A percentile compares a stretch with the other conserved stretches of the same genome.
These are phyloP conservation scores for Zoysia japonica DNA, from an alignment of 176 grass and related monocot species.

Conservation along the genomic window DNA sequence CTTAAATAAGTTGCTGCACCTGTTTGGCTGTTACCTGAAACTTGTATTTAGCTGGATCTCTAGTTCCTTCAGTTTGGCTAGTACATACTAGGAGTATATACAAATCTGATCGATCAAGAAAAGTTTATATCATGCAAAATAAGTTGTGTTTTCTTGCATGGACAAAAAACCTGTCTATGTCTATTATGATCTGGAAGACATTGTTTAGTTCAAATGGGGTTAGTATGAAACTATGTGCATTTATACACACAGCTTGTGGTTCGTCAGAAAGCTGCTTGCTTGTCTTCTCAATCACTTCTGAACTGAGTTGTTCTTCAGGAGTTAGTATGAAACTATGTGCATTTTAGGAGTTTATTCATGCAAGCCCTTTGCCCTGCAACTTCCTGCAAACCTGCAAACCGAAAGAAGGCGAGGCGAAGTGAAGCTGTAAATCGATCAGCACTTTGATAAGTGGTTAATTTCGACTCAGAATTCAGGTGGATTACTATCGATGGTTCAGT, in stretches of 20 bases:
- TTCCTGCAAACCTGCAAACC: background rate
- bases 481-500: background rate
- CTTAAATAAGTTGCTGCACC: conserved; percentile 18
- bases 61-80: background rate
- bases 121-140: background rate
- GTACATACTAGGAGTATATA: background rate
- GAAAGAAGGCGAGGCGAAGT: background rate
- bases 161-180: background rate
- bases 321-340: background rate
- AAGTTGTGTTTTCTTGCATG: background rate
- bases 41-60: background rate
- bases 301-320: background rate
- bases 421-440: background rate
- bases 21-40: background rate
- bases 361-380: background rate
- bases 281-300: background rate
- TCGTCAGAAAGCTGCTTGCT: background rate
- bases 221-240: too few species aligned
- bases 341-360: background rate
- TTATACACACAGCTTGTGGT: background rate
- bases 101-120: background rate
- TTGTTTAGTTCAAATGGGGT: background rate
- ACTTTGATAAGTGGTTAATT: background rate
- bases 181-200: background rate
- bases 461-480: background rate